Percentiles rank a stretch among this genome's conserved stretches.
Conservation (phyloP, 768 basidiomycete species). For the Hericium coralloides region DNA sequence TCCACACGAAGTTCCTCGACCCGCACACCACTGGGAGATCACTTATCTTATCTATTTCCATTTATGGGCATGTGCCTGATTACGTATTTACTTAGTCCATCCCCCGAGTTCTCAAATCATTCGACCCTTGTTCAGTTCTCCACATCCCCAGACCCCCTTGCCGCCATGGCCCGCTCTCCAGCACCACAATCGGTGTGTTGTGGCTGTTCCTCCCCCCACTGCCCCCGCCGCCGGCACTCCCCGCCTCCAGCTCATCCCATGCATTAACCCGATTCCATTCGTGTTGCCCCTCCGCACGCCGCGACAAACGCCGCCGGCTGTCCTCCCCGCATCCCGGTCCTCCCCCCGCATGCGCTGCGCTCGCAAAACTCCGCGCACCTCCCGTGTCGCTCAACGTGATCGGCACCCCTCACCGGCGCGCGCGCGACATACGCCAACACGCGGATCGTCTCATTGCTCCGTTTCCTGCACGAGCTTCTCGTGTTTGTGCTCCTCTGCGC, state of each 20-base stretch:
- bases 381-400: conserved; percentile 45
- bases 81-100: too few relatives aligned
- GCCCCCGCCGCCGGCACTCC: conserved; percentile 26
- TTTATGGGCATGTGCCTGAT: too few relatives aligned
- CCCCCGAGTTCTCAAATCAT: too few relatives aligned
- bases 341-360: conserved; percentile 51
- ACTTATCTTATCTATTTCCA: too few relatives aligned
- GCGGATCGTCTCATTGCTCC: background rate
- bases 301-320: conserved; percentile 19
- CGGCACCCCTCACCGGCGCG: background rate
- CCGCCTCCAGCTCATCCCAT: conserved; percentile 74
- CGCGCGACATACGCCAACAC: background rate
- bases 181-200: conserved; percentile 52
- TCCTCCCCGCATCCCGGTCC: conserved; percentile 10
- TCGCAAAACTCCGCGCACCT: conserved; percentile 78
- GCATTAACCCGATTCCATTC: conserved; percentile 74
- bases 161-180: conserved; percentile 52
- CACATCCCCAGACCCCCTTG: conserved; percentile 30
- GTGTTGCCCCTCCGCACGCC: conserved; percentile 34
- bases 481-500: conserved; percentile 61
- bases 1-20: too few relatives aligned
- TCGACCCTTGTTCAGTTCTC: too few relatives aligned
- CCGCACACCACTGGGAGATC: too few relatives aligned
- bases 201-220: conserved; percentile 52
- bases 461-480: conserved; percentile 14